Evolutionary conservation across 345 rosid genomes (phyloP), one percentile per base, ranked within the genome.

Genomic region (Eutrema japonicum): DNA sequence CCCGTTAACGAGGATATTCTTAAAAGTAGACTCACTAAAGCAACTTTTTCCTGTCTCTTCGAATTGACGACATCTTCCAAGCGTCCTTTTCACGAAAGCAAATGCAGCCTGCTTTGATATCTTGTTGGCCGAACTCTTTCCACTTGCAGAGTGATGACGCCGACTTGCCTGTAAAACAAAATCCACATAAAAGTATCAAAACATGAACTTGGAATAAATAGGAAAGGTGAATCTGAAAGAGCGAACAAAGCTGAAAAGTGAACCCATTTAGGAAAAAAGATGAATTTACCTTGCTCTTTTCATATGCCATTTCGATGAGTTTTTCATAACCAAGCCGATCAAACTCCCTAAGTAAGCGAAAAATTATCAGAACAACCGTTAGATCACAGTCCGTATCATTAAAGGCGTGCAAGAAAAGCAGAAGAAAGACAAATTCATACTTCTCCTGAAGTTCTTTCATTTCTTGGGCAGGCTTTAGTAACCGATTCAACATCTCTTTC

Each of bases 21-120:
- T 90, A 64, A 86, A 88, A 48, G 80, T 60, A 18, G 93, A 92
- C 70, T 90, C 99, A 77, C 82, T 80, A 71, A 95, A 95, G 83
- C 96, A 90, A 80, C 98, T 85, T 73, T 80, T 85, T 62, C 98
- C 98, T 4, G 89, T 82, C 58, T 85, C 88, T 83, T 95, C 96
- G 79, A 79, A 95, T 77, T 82, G 79, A 73, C 78, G 90, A 77
- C 84, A 90, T 65, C 83, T 78, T 58, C 84, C 89, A 67, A 95
- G 80, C 7, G 97, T 89, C 55, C 86, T 85, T 75, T 83, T 95
- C 64, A 89, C 87, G 76, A 90, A 87, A 67, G 94, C 86, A 53
- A 84, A 67, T 26, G 97, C 90, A 76, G 98, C 89, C 72, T 92
- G 97, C 83, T 86, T 92, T 60, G 93, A 89, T 82, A 85, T 77